phyloP scores from a whole-genome alignment of 2,329 filamentous ascomycete species.

The Geosmithia morbida region DNA sequence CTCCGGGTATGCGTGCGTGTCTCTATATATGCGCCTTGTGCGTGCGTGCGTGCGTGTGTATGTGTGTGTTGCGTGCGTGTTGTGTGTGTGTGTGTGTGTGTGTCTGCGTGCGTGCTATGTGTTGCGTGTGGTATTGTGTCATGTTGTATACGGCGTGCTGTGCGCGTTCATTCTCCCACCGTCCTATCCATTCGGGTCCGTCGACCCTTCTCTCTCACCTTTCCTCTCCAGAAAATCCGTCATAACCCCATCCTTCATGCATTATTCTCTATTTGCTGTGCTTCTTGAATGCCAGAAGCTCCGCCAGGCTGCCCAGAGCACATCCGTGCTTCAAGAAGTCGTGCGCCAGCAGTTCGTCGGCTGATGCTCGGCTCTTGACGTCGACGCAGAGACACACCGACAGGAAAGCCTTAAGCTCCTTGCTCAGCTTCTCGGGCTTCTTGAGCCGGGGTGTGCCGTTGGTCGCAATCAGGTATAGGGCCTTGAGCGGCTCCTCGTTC shows the following conservation, averaged over 20 bases:
- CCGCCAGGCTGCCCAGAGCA: slow-evolving; percentile 65
- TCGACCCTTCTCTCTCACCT: neutral
- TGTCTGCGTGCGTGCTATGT: no score
- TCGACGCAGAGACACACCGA: slow-evolving; percentile 95
- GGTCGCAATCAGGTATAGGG: slow-evolving; percentile 91
- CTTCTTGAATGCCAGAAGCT: slow-evolving; percentile 79
- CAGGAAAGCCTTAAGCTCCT: slow-evolving; percentile 94
- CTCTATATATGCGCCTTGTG: no score
- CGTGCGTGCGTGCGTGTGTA: no score
- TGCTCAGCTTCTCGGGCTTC: slow-evolving; percentile 95
- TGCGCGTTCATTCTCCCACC: neutral
- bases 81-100: no score
- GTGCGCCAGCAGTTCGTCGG: slow-evolving; percentile 76
- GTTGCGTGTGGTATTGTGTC: neutral
- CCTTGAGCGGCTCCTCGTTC: slow-evolving; percentile 95
- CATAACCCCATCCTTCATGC: neutral
- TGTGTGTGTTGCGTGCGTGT: no score
- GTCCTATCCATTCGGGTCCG: neutral
- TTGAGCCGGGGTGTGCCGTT: slow-evolving; percentile 94
- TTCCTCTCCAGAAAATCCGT: no score
- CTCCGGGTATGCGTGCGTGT: no score
- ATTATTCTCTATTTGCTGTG: slow-evolving; percentile 38
- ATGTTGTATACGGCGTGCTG: neutral
- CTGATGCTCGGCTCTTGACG: slow-evolving; percentile 85
- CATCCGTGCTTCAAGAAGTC: slow-evolving; percentile 93